Conservation (phyloP, 768 basidiomycete species). For the Agaricus bisporus region DNA sequence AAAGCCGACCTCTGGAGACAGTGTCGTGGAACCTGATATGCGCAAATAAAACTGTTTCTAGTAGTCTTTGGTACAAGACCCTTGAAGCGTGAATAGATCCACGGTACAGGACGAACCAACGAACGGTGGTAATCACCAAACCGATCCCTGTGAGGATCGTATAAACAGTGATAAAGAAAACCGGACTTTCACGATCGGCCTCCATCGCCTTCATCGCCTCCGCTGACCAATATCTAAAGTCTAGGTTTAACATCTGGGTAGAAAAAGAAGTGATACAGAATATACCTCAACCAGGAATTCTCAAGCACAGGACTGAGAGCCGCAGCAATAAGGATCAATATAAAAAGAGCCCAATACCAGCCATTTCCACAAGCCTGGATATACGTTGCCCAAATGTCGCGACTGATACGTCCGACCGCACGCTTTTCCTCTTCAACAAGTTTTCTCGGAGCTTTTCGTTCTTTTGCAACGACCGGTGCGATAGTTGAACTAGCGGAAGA, state of each 20-base stretch:
- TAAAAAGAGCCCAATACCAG: conserved; percentile 57
- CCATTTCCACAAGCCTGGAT: conserved; percentile 34
- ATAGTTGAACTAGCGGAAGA: conserved; percentile 31
- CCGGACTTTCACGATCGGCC: conserved; percentile 37
- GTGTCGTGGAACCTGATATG: conserved; percentile 93
- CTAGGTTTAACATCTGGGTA: not conserved
- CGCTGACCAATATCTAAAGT: conserved; percentile 50
- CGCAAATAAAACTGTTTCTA: conserved; percentile 81
- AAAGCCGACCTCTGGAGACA: conserved; percentile 72
- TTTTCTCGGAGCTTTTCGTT: conserved; percentile 56
- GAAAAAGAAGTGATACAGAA: not conserved
- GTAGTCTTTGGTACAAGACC: conserved; percentile 66
- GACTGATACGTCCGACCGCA: conserved; percentile 65
- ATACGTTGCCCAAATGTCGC: conserved; percentile 54
- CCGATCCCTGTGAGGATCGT: conserved; percentile 42
- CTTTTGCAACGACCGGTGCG: conserved; percentile 29
- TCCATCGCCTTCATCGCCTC: conserved; percentile 31
- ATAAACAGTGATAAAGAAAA: conserved; percentile 69
- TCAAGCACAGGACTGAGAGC: conserved; percentile 64
- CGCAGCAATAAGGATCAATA: conserved; percentile 43
- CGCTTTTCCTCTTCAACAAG: conserved; percentile 80
- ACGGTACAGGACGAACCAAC: conserved; percentile 70
- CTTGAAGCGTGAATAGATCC: conserved; percentile 82
- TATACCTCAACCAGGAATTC: conserved; percentile 63
- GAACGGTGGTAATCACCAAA: conserved; percentile 45